Conservation (phyloP, 805 yeast species). For the Saturnispora saitoi region DNA sequence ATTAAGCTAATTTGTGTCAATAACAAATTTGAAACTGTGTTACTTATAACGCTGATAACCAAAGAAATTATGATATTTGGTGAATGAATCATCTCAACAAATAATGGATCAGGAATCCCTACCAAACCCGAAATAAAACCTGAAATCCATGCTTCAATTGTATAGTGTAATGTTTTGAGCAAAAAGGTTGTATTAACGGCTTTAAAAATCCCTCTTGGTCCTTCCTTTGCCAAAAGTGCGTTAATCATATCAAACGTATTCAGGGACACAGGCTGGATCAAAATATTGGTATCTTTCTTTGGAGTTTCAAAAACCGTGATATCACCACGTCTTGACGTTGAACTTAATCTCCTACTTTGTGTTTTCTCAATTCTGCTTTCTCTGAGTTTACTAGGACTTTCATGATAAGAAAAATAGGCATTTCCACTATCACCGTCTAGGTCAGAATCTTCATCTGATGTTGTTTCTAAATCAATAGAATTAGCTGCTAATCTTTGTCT, state of each 20-base stretch:
- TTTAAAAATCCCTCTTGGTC: conserved; percentile 61
- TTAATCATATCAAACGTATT: conserved; percentile 61
- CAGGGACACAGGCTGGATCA: conserved; percentile 46
- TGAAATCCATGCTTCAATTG: conserved; percentile 86
- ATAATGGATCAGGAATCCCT: conserved; percentile 81
- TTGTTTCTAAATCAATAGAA: not conserved
- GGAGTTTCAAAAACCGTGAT: not conserved
- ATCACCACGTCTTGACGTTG: conserved; percentile 4
- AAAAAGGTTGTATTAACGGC: conserved; percentile 76
- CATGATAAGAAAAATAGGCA: conserved; percentile 20
- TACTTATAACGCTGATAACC: conserved; percentile 58
- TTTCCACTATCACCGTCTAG: conserved; percentile 8
- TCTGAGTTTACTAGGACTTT: conserved; percentile 18
- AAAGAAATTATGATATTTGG: conserved; percentile 67
- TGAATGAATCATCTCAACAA: conserved; percentile 73
- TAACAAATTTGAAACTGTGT: conserved; percentile 61
- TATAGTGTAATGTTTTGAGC: conserved; percentile 61
- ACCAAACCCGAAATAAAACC: conserved; percentile 77
- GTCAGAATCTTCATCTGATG: conserved; percentile 25
- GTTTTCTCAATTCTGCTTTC: conserved; percentile 26
- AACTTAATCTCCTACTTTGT: conserved; percentile 13
- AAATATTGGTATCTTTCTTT: conserved; percentile 2
- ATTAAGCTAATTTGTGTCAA: conserved; percentile 78
- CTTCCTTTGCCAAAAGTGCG: conserved; percentile 59
- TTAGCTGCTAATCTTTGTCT: not conserved